These are phyloP conservation scores for Penicillium robsamsonii DNA, from an alignment of 495 filamentous ascomycete species.

Conservation along the genomic window DNA sequence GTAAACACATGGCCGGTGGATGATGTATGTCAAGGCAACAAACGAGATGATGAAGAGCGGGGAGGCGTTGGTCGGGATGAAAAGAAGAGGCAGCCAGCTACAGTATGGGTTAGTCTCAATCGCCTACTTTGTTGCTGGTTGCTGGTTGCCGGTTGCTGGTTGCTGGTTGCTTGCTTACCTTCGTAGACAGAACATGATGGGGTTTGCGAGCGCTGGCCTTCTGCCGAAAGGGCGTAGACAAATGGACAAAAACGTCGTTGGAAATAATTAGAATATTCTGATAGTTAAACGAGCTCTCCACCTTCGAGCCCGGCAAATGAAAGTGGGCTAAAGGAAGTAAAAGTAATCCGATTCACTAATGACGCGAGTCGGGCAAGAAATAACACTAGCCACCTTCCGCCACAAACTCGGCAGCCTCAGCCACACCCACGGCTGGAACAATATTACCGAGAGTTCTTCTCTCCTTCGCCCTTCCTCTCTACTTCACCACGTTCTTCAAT, in stretches of 20 bases:
- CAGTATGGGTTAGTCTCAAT: conserved; percentile 33
- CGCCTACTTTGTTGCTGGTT: neutral
- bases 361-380: conserved; percentile 9
- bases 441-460: conserved; percentile 22
- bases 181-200: conserved; percentile 75
- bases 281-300: neutral
- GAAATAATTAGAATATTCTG: neutral
- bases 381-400: conserved; percentile 22
- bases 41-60: conserved; percentile 87
- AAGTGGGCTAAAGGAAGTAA: conserved; percentile 2
- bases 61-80: conserved; percentile 66
- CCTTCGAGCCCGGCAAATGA: neutral
- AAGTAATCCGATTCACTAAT: neutral
- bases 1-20: conserved; percentile 87
- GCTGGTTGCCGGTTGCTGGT: neutral
- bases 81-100: conserved; percentile 46
- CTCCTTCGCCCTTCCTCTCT: conserved; percentile 19
- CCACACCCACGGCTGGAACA: conserved; percentile 12
- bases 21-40: conserved; percentile 84
- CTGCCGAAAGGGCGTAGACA: neutral
- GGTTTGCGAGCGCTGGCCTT: conserved; percentile 9
- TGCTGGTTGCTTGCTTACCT: conserved; percentile 51
- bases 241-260: neutral
- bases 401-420: conserved; percentile 10
- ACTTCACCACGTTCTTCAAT: conserved; percentile 26